Percentiles rank a stretch among this genome's conserved stretches.
Conservation (phyloP, 192 early-diverging fungal genomes). For the Podila verticillata region DNA sequence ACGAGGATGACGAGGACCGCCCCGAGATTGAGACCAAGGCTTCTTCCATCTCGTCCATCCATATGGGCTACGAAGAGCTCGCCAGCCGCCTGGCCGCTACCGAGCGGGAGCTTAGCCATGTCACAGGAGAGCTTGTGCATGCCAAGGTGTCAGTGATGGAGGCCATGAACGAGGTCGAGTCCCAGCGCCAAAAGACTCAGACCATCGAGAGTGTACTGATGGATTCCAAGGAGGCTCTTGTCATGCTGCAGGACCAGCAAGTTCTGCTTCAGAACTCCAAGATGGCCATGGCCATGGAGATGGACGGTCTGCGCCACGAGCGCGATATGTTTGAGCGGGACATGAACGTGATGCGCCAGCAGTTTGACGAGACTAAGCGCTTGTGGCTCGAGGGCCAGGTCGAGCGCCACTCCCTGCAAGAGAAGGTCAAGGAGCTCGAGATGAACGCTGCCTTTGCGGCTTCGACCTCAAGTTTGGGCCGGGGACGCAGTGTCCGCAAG, state of each 20-base stretch:
- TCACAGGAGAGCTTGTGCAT: conserved; percentile 40
- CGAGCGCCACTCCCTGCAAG: conserved; percentile 39
- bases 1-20: conserved; percentile 17
- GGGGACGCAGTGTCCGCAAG: conserved; percentile 33
- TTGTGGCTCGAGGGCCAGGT: conserved; percentile 46
- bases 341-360: conserved; percentile 43
- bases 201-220: conserved; percentile 36
- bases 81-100: conserved; percentile 19
- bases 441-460: conserved; percentile 48
- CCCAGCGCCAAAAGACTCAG: conserved; percentile 38
- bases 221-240: conserved; percentile 47
- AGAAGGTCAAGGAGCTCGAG: conserved; percentile 51
- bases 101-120: conserved; percentile 42
- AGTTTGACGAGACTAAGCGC: conserved; percentile 46
- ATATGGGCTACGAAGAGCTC: conserved; percentile 19
- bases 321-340: conserved; percentile 32
- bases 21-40: conserved; percentile 18
- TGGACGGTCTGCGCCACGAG: conserved; percentile 40
- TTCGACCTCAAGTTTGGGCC: conserved; percentile 9
- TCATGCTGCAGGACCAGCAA: conserved; percentile 44
- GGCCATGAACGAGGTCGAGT: conserved; percentile 49
- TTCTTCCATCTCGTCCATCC: conserved; percentile 25
- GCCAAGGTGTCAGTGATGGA: conserved; percentile 48
- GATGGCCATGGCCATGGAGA: conserved; percentile 47
- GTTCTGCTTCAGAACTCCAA: conserved; percentile 30